Evolutionary conservation across 163 green algal genomes (phyloP).

Genomic region (Chlorella variabilis): DNA sequence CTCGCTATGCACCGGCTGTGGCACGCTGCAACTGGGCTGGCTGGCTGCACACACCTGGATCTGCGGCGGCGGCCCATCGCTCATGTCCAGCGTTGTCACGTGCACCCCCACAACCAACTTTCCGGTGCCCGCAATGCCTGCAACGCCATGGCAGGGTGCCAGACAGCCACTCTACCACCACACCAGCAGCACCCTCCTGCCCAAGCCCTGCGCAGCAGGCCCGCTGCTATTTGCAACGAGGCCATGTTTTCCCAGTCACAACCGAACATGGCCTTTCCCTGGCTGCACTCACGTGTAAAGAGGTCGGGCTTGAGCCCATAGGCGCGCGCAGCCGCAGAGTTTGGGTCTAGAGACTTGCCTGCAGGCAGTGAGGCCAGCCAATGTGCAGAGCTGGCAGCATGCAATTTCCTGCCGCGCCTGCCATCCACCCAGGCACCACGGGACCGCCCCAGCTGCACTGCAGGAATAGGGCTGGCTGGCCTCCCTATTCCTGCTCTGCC

Average conservation of each 20-base stretch:
- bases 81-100: slow-evolving; percentile 50
- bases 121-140: slow-evolving; percentile 30
- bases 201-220: too few relatives aligned
- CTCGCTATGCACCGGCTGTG: too few relatives aligned
- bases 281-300: slow-evolving; percentile 41
- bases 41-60: too few relatives aligned
- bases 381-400: too few relatives aligned
- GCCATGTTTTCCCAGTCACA: too few relatives aligned
- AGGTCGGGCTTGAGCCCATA: slow-evolving; percentile 81
- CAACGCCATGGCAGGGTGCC: not conserved
- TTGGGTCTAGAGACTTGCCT: slow-evolving; percentile 81
- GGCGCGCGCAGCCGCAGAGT: slow-evolving; percentile 69
- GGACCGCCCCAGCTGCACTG: not conserved
- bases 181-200: not conserved
- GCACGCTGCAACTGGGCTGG: too few relatives aligned
- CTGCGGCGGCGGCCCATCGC: slow-evolving; percentile 22
- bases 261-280: too few relatives aligned
- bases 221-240: too few relatives aligned
- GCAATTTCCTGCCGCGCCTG: too few relatives aligned
- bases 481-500: too few relatives aligned
- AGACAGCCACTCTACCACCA: not conserved
- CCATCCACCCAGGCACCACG: not conserved
- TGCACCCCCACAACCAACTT: slow-evolving; percentile 46
- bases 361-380: too few relatives aligned
- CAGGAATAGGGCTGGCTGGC: too few relatives aligned